phyloP scores from a whole-genome alignment of 495 filamentous ascomycete genomes.

The Articulospora tetracladia region DNA sequence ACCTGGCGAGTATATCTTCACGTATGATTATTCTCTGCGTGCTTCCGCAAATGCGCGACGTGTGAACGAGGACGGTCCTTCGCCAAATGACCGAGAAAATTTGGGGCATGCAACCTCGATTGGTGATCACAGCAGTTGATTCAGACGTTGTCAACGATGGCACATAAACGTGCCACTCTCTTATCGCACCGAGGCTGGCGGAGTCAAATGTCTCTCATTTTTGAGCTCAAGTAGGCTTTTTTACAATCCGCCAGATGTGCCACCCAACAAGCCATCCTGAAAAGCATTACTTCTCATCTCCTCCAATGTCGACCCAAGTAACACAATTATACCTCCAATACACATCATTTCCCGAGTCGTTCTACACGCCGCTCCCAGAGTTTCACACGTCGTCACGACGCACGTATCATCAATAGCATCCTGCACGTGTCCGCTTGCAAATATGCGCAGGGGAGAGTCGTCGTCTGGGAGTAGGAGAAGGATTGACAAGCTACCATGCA shows the following conservation, averaged over 20 bases:
- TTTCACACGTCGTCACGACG: neutral
- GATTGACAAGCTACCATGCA: too few species aligned
- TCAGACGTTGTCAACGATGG: too few species aligned
- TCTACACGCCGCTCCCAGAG: neutral
- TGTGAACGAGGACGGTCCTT: too few species aligned
- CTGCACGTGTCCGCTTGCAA: neutral
- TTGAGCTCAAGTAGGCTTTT: neutral
- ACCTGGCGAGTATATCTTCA: too few species aligned
- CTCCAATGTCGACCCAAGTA: neutral
- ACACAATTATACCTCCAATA: neutral
- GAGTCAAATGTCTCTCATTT: neutral
- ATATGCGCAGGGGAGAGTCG: neutral
- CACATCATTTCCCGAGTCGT: neutral
- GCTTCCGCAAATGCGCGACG: too few species aligned
- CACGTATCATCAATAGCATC: neutral
- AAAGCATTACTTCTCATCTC: neutral
- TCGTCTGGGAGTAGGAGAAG: neutral
- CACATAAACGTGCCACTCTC: too few species aligned
- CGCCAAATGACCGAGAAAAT: too few species aligned
- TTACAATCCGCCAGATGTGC: neutral
- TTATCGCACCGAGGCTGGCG: too few species aligned
- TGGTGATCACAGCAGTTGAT: too few species aligned
- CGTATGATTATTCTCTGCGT: too few species aligned
- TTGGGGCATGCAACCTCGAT: too few species aligned
- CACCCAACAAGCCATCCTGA: neutral